A percentile compares a stretch with the other conserved stretches of the same genome.
phyloP scores from a whole-genome alignment of 495 filamentous ascomycete species.

The Talaromyces wortmannii region DNA sequence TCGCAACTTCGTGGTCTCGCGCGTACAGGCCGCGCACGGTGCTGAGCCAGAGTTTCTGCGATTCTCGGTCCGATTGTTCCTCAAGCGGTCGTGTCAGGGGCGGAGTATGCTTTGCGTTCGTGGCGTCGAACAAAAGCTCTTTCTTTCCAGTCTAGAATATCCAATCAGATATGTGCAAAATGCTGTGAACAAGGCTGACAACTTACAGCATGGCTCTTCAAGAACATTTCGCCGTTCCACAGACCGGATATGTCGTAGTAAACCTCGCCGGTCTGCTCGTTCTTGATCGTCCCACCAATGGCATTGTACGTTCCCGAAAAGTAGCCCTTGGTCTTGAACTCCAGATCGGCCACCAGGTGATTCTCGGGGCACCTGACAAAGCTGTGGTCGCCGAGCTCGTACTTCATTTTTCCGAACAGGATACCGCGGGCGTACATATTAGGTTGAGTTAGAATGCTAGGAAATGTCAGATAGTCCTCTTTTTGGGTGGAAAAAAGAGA shows the following conservation, averaged over 20 bases:
- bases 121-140: conserved; percentile 84
- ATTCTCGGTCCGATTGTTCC: conserved; percentile 89
- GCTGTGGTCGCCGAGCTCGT: conserved; percentile 95
- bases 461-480: conserved; percentile 7
- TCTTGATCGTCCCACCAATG: conserved; percentile 87
- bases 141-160: conserved; percentile 69
- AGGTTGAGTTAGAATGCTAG: conserved; percentile 83
- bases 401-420: conserved; percentile 98
- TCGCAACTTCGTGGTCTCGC: conserved; percentile 81
- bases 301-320: conserved; percentile 95
- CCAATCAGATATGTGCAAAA: background rate
- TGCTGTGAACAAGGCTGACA: background rate
- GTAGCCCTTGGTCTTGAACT: conserved; percentile 99
- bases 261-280: conserved; percentile 76
- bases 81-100: conserved; percentile 70
- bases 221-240: conserved; percentile 91
- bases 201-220: conserved; percentile 73
- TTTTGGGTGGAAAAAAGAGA: background rate
- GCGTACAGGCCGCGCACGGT: conserved; percentile 75
- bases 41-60: conserved; percentile 75
- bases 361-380: conserved; percentile 88
- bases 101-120: conserved; percentile 63
- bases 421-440: conserved; percentile 99
- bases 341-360: conserved; percentile 81
- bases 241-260: conserved; percentile 86